Conservation (phyloP, 768 basidiomycete species). For the Tylopilus felleus region DNA sequence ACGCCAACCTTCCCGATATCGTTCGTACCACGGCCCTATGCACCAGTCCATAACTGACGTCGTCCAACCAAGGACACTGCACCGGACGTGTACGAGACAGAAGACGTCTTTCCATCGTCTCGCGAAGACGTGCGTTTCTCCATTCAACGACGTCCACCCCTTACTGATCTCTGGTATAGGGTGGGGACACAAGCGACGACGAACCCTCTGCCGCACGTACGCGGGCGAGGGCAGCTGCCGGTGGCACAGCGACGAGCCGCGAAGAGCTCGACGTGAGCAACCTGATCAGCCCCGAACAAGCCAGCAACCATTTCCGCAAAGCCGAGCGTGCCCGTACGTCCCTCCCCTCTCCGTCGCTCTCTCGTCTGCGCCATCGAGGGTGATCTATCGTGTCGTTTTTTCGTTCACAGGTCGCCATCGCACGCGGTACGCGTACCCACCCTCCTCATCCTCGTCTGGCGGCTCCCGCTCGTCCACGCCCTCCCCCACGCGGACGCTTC, state of each 20-base stretch:
- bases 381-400: background rate
- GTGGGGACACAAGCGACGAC: slow-evolving; percentile 65
- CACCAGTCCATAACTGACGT: background rate
- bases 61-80: slow-evolving; percentile 67
- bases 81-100: slow-evolving; percentile 90
- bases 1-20: slow-evolving; percentile 88
- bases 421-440: slow-evolving; percentile 66
- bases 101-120: slow-evolving; percentile 62
- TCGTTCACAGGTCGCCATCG: slow-evolving; percentile 44
- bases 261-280: slow-evolving; percentile 72
- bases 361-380: no score
- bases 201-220: slow-evolving; percentile 46
- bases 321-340: slow-evolving; percentile 62
- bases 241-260: slow-evolving; percentile 36
- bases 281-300: slow-evolving; percentile 63
- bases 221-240: slow-evolving; percentile 27
- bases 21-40: slow-evolving; percentile 42
- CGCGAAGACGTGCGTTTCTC: slow-evolving; percentile 46
- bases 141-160: background rate
- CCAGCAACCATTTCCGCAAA: slow-evolving; percentile 64
- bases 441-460: slow-evolving; percentile 45
- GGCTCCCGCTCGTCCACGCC: slow-evolving; percentile 37
- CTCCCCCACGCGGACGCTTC: slow-evolving; percentile 33
- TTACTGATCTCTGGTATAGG: slow-evolving; percentile 35
- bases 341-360: no score